These are phyloP conservation scores for Pythium chondricola DNA, from an alignment of 352 stramenopile species.

Conservation along the genomic window DNA sequence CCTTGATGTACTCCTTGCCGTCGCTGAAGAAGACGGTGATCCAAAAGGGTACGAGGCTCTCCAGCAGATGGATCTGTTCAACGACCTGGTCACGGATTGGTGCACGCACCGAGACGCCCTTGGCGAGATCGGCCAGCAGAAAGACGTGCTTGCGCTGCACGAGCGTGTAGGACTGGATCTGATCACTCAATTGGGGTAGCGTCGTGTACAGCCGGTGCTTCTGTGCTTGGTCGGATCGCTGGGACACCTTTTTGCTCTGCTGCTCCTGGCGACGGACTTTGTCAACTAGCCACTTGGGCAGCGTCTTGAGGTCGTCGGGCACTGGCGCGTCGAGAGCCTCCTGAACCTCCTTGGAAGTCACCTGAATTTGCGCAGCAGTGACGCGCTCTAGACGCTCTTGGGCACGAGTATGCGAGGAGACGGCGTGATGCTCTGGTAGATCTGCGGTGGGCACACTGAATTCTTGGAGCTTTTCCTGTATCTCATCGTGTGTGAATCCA, in stretches of 20 bases:
- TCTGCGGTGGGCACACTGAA: too few relatives aligned
- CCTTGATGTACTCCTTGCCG: constrained; percentile 61
- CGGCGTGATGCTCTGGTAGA: constrained; percentile 16
- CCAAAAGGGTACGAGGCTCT: constrained; percentile 69
- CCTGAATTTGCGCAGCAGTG: too few relatives aligned
- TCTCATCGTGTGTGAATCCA: constrained; percentile 28
- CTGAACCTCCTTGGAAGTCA: constrained; percentile 28
- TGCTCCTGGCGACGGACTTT: constrained; percentile 62
- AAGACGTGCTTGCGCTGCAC: constrained; percentile 64
- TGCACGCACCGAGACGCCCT: constrained; percentile 22
- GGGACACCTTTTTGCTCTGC: constrained; percentile 26
- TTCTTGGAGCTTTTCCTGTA: too few relatives aligned
- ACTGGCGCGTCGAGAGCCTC: constrained; percentile 52
- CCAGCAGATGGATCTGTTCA: constrained; percentile 64
- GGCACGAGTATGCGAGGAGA: constrained; percentile 6
- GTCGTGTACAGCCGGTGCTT: constrained; percentile 45
- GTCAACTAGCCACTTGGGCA: constrained; percentile 72
- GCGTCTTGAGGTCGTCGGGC: constrained; percentile 52
- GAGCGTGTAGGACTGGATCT: constrained; percentile 66
- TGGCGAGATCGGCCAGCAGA: constrained; percentile 33
- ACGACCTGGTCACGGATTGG: constrained; percentile 34
- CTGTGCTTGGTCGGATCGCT: constrained; percentile 37
- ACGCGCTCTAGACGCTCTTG: constrained; percentile 10
- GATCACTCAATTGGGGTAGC: constrained; percentile 66
- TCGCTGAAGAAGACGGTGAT: constrained; percentile 55